Percentiles rank a stretch among this genome's conserved stretches.
phyloP scores from a whole-genome alignment of 2,329 filamentous ascomycete genomes.

The Samsoniella hepiali region DNA sequence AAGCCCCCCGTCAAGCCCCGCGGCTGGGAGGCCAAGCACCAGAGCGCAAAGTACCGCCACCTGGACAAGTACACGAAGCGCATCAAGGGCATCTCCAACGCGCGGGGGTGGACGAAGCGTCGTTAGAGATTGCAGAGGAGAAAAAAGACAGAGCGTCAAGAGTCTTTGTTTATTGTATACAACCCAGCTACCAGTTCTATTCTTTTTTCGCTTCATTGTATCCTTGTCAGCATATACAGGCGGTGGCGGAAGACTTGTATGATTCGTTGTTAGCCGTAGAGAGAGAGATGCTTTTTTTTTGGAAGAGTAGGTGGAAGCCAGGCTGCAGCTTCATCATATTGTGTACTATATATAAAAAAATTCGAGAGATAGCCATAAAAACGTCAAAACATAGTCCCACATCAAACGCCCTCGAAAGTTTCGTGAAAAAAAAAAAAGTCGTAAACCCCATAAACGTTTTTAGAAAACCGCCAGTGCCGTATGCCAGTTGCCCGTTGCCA shows the following conservation, averaged over 20 bases:
- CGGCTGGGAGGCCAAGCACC: constrained; percentile 65
- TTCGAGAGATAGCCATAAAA: not conserved
- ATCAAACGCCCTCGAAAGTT: not conserved
- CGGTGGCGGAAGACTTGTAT: not conserved
- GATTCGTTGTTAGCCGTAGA: not conserved
- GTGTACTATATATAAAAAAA: constrained; percentile 14
- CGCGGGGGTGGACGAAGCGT: constrained; percentile 41
- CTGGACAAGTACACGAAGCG: constrained; percentile 64
- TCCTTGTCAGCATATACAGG: not conserved
- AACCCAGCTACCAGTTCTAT: not conserved
- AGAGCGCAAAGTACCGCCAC: constrained; percentile 61
- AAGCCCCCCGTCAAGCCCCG: constrained; percentile 59
- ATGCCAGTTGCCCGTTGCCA: constrained; percentile 12
- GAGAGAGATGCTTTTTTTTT: too few species aligned
- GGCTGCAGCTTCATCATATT: constrained; percentile 5
- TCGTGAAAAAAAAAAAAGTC: not conserved
- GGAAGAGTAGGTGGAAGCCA: not conserved
- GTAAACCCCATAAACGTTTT: not conserved
- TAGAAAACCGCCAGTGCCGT: not conserved
- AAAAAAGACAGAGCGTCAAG: not conserved
- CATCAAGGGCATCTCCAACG: constrained; percentile 47
- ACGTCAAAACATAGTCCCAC: not conserved
- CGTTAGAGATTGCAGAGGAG: constrained; percentile 25
- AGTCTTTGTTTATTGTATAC: not conserved
- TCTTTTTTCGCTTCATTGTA: not conserved